A percentile compares a stretch with the other conserved stretches of the same genome.
Evolutionary conservation across 169 alveolate genomes (phyloP).

Genomic region (Cryptosporidium xiaoi): DNA sequence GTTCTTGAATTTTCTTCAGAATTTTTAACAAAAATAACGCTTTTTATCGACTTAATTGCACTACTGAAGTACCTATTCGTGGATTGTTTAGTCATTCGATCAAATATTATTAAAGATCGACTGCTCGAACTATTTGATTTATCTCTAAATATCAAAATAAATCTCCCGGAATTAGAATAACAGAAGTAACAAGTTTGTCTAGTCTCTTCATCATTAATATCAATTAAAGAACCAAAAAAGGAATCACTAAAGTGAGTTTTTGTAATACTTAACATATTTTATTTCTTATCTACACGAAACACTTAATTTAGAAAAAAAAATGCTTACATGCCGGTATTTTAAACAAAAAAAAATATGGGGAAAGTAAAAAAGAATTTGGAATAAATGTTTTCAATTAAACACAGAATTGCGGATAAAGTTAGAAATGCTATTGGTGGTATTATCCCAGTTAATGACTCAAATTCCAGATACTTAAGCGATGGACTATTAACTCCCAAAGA

Average conservation of each 20-base stretch:
- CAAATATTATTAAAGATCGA: conserved; percentile 16
- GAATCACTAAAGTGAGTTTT: conserved; percentile 16
- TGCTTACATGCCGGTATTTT: not conserved
- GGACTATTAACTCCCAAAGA: conserved; percentile 79
- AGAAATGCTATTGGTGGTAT: conserved; percentile 34
- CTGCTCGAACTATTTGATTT: not conserved
- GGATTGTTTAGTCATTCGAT: not conserved
- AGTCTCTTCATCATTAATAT: not conserved
- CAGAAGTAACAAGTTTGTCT: conserved; percentile 9
- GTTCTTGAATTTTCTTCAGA: not conserved
- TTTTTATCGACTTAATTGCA: conserved; percentile 20
- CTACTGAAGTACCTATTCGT: not conserved
- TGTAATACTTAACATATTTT: conserved; percentile 41
- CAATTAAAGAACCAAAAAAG: not conserved
- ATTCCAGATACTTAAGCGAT: conserved; percentile 52
- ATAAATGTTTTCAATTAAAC: conserved; percentile 42
- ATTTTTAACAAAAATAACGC: not conserved
- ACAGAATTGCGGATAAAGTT: conserved; percentile 47
- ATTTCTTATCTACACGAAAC: not conserved
- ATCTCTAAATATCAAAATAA: conserved; percentile 17
- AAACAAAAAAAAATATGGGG: not conserved
- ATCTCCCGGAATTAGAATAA: conserved; percentile 32
- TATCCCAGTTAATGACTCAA: conserved; percentile 24
- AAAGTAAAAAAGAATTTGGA: not conserved
- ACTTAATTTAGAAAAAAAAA: conserved; percentile 1